Evolutionary conservation across 495 filamentous ascomycete species (phyloP), one percentile per base, ranked within the genome.

Genomic region (Penicillium arizonense): DNA sequence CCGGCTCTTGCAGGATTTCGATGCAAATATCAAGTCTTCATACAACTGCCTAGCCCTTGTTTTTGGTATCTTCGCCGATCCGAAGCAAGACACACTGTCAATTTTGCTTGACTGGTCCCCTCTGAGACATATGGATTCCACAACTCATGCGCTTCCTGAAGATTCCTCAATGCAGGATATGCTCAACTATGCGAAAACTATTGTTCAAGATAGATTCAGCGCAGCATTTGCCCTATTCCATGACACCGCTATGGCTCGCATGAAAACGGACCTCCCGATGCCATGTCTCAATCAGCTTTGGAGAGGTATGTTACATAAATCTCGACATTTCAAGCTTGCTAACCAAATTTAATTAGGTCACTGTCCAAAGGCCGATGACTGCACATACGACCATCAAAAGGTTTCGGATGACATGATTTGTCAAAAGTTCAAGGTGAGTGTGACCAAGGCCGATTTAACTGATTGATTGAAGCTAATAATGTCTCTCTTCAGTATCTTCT

Each of bases 71-170:
- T 52, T 44, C 4, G 42, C 30, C 9, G 21, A 44, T 5, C 48
- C 48, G 11, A 52, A 34, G 26, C 48, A 52, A 30, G 16, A 35
- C 14, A 24, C 1, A 1, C 18, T 26, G 21, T 13, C 45, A 5
- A 28, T 44, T 7, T n/a, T 57, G 16, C 47, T 52, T 20, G 30
- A 39, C 9, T 57, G 54, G 54, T 57, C 54, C 4, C 42, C 54
- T 5, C 11, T 57, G 26, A 47, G 18, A 26, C 24, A 7, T 5
- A 5, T 26, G 24, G 7, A 7, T 26, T 7, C 4, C 7, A 26
- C 7, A 7, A 26, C 4, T 26, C 28, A 7, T 30, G 9, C 9
- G 28, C 7, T 30, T 37, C 4, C 26, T 9, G 43, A 46, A 2
- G 36, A 14, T 2, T 24, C n/a, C 10, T 47, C 48, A 6, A 18